Evolutionary conservation across 352 stramenopile species (phyloP).

Genomic region (Pilasporangium apinafurcum): DNA sequence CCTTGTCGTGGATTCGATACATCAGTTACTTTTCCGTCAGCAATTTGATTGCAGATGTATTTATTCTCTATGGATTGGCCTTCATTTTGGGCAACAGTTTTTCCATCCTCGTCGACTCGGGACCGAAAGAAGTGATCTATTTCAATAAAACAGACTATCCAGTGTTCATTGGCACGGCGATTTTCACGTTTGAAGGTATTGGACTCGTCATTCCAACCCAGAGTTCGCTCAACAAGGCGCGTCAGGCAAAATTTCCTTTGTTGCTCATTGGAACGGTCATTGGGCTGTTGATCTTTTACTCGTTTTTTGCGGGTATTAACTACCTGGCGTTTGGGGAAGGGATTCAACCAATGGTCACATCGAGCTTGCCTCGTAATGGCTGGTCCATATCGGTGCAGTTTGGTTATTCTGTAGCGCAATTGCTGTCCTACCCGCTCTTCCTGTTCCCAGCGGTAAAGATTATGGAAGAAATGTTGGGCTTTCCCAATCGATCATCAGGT

Average conservation of each 20-base stretch:
- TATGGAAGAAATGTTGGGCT: slow-evolving; percentile 78
- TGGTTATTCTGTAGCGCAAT: slow-evolving; percentile 65
- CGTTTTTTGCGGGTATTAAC: slow-evolving; percentile 72
- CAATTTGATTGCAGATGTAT: slow-evolving; percentile 78
- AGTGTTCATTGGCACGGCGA: slow-evolving; percentile 71
- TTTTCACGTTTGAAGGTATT: slow-evolving; percentile 83
- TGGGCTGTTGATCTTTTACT: slow-evolving; percentile 76
- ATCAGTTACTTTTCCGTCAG: slow-evolving; percentile 85
- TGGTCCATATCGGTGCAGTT: slow-evolving; percentile 77
- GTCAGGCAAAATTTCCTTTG: slow-evolving; percentile 55
- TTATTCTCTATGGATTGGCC: slow-evolving; percentile 75
- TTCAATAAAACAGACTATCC: slow-evolving; percentile 74
- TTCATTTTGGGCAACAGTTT: slow-evolving; percentile 78
- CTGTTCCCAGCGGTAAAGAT: slow-evolving; percentile 80
- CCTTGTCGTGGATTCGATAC: slow-evolving; percentile 79
- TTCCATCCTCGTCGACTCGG: slow-evolving; percentile 36
- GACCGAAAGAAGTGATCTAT: slow-evolving; percentile 39
- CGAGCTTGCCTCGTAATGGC: slow-evolving; percentile 59
- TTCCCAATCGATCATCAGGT: slow-evolving; percentile 51
- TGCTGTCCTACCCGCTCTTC: slow-evolving; percentile 78
- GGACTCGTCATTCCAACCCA: slow-evolving; percentile 74
- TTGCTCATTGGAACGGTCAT: slow-evolving; percentile 59
- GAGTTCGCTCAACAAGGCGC: slow-evolving; percentile 47
- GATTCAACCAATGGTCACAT: slow-evolving; percentile 67
- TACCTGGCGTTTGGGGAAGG: slow-evolving; percentile 67